Conservation (phyloP, 2,329 filamentous ascomycete species). For the Aspergillus aculeatinus region DNA sequence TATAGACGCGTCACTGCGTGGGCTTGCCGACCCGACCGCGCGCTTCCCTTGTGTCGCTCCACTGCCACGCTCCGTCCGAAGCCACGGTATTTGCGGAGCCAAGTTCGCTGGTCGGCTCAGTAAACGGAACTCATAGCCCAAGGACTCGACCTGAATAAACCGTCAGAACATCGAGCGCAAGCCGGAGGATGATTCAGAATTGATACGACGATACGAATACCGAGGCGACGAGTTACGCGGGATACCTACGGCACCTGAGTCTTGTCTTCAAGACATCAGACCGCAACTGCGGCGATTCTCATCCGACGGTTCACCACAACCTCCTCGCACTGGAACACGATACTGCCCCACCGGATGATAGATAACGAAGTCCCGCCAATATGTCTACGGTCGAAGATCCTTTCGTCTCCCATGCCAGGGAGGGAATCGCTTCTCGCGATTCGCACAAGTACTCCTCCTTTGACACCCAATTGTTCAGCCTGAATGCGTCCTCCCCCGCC, state of each 20-base stretch:
- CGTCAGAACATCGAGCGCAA: conserved; percentile 12
- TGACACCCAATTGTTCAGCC: conserved; percentile 74
- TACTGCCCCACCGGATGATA: conserved; percentile 4
- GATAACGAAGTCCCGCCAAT: conserved; percentile 18
- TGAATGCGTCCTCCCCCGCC: conserved; percentile 78
- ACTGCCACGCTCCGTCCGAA: conserved; percentile 6
- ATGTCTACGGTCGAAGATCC: conserved; percentile 52
- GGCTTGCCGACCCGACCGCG: conserved; percentile 7
- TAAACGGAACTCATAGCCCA: conserved; percentile 7
- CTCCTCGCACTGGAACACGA: background rate
- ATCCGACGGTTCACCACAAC: conserved; percentile 12
- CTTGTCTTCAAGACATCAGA: conserved; percentile 18
- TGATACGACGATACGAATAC: conserved; percentile 23
- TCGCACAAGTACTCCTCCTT: conserved; percentile 77
- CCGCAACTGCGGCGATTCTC: conserved; percentile 8
- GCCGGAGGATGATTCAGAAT: conserved; percentile 32
- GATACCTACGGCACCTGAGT: conserved; percentile 24
- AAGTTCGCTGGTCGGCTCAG: conserved; percentile 35
- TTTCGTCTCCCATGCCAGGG: conserved; percentile 54
- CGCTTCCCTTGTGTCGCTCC: conserved; percentile 6
- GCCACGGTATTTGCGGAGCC: conserved; percentile 11
- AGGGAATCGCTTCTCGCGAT: conserved; percentile 41
- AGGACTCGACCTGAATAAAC: conserved; percentile 5
- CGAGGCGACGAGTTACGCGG: conserved; percentile 25
- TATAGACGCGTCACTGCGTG: conserved; percentile 9